These are phyloP conservation scores for Agaricus sinodeliciosus DNA, from an alignment of 768 basidiomycete genomes.

Conservation along the genomic window DNA sequence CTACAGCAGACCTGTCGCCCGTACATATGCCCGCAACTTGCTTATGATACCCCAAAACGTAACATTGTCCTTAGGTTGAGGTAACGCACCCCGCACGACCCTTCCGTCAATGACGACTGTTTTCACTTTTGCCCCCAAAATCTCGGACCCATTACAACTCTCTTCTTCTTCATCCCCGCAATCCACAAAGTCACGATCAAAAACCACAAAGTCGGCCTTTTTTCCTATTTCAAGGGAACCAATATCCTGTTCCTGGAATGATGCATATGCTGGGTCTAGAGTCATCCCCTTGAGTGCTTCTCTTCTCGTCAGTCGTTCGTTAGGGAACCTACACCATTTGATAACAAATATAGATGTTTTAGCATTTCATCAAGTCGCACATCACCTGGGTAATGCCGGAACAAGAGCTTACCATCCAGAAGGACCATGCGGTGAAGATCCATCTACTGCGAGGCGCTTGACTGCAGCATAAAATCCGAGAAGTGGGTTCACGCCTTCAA, in stretches of 20 bases:
- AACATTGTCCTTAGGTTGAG: background rate
- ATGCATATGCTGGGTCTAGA: constrained; percentile 81
- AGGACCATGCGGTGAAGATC: constrained; percentile 75
- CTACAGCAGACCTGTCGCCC: background rate
- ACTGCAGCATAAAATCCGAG: constrained; percentile 88
- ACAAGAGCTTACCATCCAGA: constrained; percentile 64
- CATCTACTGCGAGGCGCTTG: constrained; percentile 59
- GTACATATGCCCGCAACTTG: background rate
- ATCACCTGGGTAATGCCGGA: background rate
- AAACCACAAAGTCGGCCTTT: constrained; percentile 82
- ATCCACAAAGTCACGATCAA: constrained; percentile 61
- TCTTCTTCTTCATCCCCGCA: constrained; percentile 5
- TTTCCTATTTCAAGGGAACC: constrained; percentile 76
- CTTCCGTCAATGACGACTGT: constrained; percentile 75
- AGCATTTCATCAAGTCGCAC: background rate
- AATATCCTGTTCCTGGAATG: constrained; percentile 63
- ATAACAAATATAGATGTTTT: background rate
- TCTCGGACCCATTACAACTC: constrained; percentile 30
- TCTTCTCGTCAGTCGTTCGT: constrained; percentile 67
- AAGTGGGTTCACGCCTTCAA: constrained; percentile 86
- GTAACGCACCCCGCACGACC: constrained; percentile 48
- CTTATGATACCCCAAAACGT: background rate
- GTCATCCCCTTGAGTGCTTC: constrained; percentile 92
- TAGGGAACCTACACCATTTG: constrained; percentile 53
- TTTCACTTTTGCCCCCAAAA: constrained; percentile 57